A percentile compares a stretch with the other conserved stretches of the same genome.
Conservation (phyloP, 164 flowering plant genomes). For the Annona squamosa region DNA sequence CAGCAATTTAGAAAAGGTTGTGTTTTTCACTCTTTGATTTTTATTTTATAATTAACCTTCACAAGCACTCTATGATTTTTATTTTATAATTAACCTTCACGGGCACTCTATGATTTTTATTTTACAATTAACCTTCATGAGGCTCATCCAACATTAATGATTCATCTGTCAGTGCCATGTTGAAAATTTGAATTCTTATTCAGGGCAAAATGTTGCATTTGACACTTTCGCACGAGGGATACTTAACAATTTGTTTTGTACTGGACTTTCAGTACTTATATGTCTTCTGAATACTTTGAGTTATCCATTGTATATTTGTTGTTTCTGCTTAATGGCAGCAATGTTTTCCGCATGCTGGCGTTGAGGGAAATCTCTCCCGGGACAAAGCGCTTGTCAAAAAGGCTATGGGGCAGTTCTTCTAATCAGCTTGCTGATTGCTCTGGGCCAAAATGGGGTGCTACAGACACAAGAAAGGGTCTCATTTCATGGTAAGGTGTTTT, state of each 20-base stretch:
- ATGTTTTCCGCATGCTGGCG: constrained; percentile 57
- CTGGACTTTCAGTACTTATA: too few relatives aligned
- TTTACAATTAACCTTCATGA: neutral
- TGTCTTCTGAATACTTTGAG: neutral
- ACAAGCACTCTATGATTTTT: too few relatives aligned
- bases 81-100: neutral
- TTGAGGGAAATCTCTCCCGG: constrained; percentile 65
- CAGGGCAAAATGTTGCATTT: too few relatives aligned
- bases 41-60: neutral
- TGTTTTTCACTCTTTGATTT: neutral
- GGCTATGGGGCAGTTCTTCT: constrained; percentile 46
- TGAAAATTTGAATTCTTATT: too few relatives aligned
- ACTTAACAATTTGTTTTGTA: too few relatives aligned
- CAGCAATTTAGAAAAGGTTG: too few relatives aligned
- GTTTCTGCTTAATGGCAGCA: constrained; percentile 27
- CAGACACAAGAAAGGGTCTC: constrained; percentile 55
- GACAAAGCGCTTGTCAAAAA: constrained; percentile 38
- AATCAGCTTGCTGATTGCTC: constrained; percentile 16
- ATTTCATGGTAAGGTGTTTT: constrained; percentile 51
- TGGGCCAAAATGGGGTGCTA: constrained; percentile 27
- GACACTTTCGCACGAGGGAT: too few relatives aligned
- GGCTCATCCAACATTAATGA: too few relatives aligned
- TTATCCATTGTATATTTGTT: neutral
- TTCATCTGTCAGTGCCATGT: too few relatives aligned
- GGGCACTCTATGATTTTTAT: too few relatives aligned